A percentile compares a stretch with the other conserved stretches of the same genome.
These are phyloP conservation scores for Podospora appendiculata DNA, from an alignment of 495 filamentous ascomycete species.

Conservation along the genomic window DNA sequence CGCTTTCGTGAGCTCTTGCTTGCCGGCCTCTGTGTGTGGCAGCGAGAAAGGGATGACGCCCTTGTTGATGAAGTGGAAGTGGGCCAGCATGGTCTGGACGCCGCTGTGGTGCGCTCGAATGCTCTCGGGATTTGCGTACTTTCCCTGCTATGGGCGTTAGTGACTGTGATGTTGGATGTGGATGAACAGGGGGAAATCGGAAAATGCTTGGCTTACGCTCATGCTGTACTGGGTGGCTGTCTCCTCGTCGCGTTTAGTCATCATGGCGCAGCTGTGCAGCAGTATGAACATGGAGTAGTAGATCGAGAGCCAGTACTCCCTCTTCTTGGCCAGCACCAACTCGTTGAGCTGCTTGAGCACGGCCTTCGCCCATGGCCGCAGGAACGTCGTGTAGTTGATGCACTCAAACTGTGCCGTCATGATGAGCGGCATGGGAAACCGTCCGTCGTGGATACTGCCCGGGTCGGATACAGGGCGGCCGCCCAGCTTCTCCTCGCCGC, in stretches of 20 bases:
- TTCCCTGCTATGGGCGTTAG: neutral
- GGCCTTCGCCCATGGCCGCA: slow-evolving; percentile 17
- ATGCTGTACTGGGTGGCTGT: slow-evolving; percentile 14
- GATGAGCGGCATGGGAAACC: slow-evolving; percentile 15
- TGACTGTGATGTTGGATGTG: no score
- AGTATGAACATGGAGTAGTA: slow-evolving; percentile 20
- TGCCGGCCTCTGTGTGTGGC: slow-evolving; percentile 5
- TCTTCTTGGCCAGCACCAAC: slow-evolving; percentile 17
- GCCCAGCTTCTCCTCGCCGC: slow-evolving; percentile 15
- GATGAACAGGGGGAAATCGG: neutral
- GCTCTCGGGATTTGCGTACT: slow-evolving; percentile 15
- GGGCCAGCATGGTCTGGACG: slow-evolving; percentile 34
- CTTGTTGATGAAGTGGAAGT: slow-evolving; percentile 39
- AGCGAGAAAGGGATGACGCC: slow-evolving; percentile 19
- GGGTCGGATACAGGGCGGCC: slow-evolving; percentile 5
- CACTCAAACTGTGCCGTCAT: slow-evolving; percentile 23
- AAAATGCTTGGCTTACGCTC: slow-evolving; percentile 3
- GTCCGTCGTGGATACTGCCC: slow-evolving; percentile 7
- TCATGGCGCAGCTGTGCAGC: slow-evolving; percentile 22
- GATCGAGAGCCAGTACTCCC: slow-evolving; percentile 23
- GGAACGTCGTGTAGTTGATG: slow-evolving; percentile 18
- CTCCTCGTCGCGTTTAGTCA: slow-evolving; percentile 15
- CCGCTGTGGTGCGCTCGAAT: slow-evolving; percentile 20
- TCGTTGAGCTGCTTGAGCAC: slow-evolving; percentile 21
- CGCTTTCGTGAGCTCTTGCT: slow-evolving; percentile 13